phyloP scores from a whole-genome alignment of 495 filamentous ascomycete genomes.

The Haplographium delicatum region DNA sequence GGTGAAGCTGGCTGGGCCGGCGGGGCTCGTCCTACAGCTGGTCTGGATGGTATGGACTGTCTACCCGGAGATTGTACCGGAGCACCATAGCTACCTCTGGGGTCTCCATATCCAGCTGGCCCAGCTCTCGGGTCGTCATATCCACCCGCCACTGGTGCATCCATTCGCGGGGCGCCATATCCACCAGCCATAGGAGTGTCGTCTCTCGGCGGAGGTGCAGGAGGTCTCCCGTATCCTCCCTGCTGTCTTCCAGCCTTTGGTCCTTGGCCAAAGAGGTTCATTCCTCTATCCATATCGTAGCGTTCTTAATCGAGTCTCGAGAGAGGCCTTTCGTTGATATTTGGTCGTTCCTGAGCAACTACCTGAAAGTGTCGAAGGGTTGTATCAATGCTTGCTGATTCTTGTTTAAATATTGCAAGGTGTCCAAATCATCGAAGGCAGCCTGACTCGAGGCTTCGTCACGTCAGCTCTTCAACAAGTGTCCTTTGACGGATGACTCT shows the following conservation, averaged over 20 bases:
- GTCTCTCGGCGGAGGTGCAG: slow-evolving; percentile 18
- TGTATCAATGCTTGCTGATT: too few species aligned
- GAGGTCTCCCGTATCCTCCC: slow-evolving; percentile 16
- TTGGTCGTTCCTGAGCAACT: too few species aligned
- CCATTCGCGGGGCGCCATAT: slow-evolving; percentile 14
- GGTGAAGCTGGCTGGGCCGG: slow-evolving; percentile 1
- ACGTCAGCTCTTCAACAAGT: slow-evolving; percentile 4
- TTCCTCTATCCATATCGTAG: slow-evolving; percentile 20
- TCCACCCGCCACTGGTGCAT: not conserved
- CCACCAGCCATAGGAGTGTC: slow-evolving; percentile 21
- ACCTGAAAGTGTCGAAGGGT: too few species aligned
- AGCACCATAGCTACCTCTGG: slow-evolving; percentile 18
- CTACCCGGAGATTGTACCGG: slow-evolving; percentile 7
- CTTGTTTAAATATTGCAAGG: too few species aligned
- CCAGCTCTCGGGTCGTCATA: slow-evolving; percentile 8
- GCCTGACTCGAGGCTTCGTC: too few species aligned
- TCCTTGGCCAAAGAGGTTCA: slow-evolving; percentile 27
- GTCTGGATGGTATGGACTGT: slow-evolving; percentile 17
- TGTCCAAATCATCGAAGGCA: too few species aligned
- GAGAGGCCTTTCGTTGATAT: too few species aligned
- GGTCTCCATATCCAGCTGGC: too few species aligned
- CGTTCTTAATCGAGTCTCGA: too few species aligned
- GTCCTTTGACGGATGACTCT: slow-evolving; percentile 10
- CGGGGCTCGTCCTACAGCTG: slow-evolving; percentile 15
- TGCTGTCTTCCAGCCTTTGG: slow-evolving; percentile 17